Evolutionary conservation across 345 rosid species (phyloP).

Genomic region (Eutrema heterophyllum): DNA sequence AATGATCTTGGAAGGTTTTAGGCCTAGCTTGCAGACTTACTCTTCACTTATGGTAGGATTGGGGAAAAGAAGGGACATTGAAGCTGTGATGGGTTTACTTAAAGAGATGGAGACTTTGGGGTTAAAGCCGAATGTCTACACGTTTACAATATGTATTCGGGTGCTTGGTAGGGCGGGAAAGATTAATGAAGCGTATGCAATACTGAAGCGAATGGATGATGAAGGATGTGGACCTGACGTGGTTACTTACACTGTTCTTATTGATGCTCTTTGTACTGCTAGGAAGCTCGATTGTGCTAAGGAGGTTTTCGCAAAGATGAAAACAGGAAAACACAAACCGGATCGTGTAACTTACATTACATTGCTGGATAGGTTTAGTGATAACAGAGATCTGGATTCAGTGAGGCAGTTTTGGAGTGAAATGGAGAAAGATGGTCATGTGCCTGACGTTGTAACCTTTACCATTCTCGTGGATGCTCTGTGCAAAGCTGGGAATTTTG

Average conservation of each 20-base stretch:
- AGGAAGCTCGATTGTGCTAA: constrained; percentile 59
- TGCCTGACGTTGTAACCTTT: constrained; percentile 73
- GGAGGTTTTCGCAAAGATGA: constrained; percentile 68
- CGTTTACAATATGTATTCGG: constrained; percentile 88
- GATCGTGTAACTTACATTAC: constrained; percentile 78
- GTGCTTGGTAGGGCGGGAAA: constrained; percentile 77
- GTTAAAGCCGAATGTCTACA: constrained; percentile 78
- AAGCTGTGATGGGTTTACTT: constrained; percentile 63
- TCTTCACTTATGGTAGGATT: constrained; percentile 87
- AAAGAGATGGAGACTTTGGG: constrained; percentile 82
- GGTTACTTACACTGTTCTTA: constrained; percentile 80
- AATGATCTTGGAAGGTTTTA: constrained; percentile 75
- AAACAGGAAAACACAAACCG: constrained; percentile 67
- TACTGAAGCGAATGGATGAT: constrained; percentile 80
- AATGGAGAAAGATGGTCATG: constrained; percentile 83
- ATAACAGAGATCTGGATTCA: constrained; percentile 56
- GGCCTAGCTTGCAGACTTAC: constrained; percentile 90
- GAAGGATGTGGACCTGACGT: constrained; percentile 90
- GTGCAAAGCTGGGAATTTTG: constrained; percentile 56
- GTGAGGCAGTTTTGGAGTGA: constrained; percentile 75
- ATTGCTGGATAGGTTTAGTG: constrained; percentile 72
- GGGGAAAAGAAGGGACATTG: constrained; percentile 77
- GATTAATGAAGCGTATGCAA: constrained; percentile 57
- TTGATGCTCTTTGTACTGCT: constrained; percentile 80
- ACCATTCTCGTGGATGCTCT: constrained; percentile 73